Evolutionary conservation across 441 rosid genomes (phyloP).

Genomic region (Daphne laureola): DNA sequence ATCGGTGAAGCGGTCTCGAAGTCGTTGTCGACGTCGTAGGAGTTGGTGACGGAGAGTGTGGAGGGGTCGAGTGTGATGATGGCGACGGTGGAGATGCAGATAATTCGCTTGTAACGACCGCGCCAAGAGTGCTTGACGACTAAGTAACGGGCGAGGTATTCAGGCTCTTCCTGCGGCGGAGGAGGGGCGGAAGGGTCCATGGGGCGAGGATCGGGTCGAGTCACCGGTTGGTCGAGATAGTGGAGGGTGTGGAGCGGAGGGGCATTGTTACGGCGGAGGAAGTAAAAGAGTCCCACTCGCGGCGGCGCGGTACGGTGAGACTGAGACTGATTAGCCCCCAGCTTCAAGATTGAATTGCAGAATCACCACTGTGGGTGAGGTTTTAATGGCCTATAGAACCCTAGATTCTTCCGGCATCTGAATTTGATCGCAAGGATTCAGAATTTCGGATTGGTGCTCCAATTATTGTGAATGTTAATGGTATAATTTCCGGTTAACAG

Average conservation of each 20-base stretch:
- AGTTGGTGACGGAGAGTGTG: conserved; percentile 72
- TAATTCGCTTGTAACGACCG: conserved; percentile 91
- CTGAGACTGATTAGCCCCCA: conserved; percentile 98
- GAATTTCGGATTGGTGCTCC: not conserved
- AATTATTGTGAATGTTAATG: not conserved
- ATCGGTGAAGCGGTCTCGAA: conserved; percentile 81
- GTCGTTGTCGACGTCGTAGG: conserved; percentile 61
- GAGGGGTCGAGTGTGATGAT: conserved; percentile 85
- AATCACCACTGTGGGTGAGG: conserved; percentile 18
- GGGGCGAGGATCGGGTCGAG: conserved; percentile 19
- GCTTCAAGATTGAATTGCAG: conserved; percentile 30
- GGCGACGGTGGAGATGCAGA: conserved; percentile 61
- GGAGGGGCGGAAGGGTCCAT: conserved; percentile 26
- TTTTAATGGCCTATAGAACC: conserved; percentile 19
- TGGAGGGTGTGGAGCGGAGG: conserved; percentile 65
- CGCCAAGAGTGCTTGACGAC: conserved; percentile 98
- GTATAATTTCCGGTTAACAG: not conserved
- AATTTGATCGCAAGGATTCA: conserved; percentile 5
- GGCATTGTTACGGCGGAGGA: conserved; percentile 58
- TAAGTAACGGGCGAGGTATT: conserved; percentile 84
- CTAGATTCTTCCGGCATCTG: conserved; percentile 27
- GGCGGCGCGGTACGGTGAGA: conserved; percentile 50
- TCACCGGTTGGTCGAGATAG: conserved; percentile 32
- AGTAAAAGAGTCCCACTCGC: conserved; percentile 63
- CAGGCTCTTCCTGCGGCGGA: conserved; percentile 68